These are phyloP conservation scores for Kernera saxatilis DNA, from an alignment of 345 rosid species.

Conservation along the genomic window DNA sequence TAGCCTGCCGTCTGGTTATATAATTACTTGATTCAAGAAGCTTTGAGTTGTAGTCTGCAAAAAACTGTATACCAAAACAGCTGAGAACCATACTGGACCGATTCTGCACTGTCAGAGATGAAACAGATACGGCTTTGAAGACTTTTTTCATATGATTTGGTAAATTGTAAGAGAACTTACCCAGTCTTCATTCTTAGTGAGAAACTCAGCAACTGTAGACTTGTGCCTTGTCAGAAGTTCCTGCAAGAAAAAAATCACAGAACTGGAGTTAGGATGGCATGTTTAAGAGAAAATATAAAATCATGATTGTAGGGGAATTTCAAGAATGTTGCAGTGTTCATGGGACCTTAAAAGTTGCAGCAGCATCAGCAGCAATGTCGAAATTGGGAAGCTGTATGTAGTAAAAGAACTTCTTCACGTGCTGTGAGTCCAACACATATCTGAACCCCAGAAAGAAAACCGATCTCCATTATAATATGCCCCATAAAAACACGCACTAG, in stretches of 20 bases:
- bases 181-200: slow-evolving; percentile 83
- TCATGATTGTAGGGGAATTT: not conserved
- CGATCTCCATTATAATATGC: not conserved
- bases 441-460: slow-evolving; percentile 33
- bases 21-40: slow-evolving; percentile 85
- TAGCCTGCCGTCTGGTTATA: slow-evolving; percentile 87
- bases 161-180: slow-evolving; percentile 31
- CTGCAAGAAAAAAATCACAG: slow-evolving; percentile 36
- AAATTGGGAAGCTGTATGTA: slow-evolving; percentile 93
- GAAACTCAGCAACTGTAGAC: slow-evolving; percentile 92
- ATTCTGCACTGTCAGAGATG: not conserved
- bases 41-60: slow-evolving; percentile 78
- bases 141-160: not conserved
- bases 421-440: slow-evolving; percentile 73
- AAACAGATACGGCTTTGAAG: not conserved
- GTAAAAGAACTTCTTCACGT: slow-evolving; percentile 77
- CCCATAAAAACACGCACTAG: not conserved
- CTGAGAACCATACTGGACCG: not conserved
- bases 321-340: not conserved
- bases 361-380: slow-evolving; percentile 95
- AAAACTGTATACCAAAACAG: slow-evolving; percentile 54
- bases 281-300: not conserved
- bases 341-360: slow-evolving; percentile 89
- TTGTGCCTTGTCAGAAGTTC: slow-evolving; percentile 94
- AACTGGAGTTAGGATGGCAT: not conserved